phyloP scores from a whole-genome alignment of 2,329 filamentous ascomycete species.

The Claviceps quebecensis region DNA sequence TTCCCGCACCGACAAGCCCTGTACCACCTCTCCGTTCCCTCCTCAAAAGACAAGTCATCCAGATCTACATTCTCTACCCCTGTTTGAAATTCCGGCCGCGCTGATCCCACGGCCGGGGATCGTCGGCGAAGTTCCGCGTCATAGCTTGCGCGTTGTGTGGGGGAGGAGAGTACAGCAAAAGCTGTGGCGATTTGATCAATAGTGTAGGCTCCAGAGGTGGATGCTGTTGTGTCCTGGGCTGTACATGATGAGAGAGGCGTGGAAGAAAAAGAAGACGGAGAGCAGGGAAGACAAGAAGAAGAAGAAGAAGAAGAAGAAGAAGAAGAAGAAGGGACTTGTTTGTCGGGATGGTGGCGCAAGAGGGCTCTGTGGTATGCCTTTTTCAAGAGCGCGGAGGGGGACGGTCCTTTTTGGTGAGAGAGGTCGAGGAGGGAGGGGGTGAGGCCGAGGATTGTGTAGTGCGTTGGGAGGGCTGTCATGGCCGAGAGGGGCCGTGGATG shows the following conservation, averaged over 20 bases:
- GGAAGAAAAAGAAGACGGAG: not conserved
- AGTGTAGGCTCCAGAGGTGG: slow-evolving; percentile 24
- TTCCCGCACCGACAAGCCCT: slow-evolving; percentile 51
- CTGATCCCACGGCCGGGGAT: slow-evolving; percentile 7
- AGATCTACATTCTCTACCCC: slow-evolving; percentile 51
- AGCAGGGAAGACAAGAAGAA: slow-evolving; percentile 1
- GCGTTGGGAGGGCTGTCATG: slow-evolving; percentile 21
- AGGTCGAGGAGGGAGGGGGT: slow-evolving; percentile 32
- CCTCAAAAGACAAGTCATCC: slow-evolving; percentile 46
- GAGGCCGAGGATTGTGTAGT: slow-evolving; percentile 48
- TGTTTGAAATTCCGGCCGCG: slow-evolving; percentile 29
- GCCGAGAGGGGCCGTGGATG: not conserved
- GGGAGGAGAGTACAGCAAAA: slow-evolving; percentile 40
- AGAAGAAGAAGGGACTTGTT: slow-evolving; percentile 16
- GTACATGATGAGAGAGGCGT: not conserved
- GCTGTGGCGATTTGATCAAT: slow-evolving; percentile 52
- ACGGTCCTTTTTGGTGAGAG: slow-evolving; percentile 12
- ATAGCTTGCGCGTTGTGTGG: slow-evolving; percentile 36
- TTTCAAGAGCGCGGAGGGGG: slow-evolving; percentile 37
- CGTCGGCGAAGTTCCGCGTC: slow-evolving; percentile 31
- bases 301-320: not conserved
- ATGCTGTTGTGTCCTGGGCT: not conserved
- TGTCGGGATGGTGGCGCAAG: slow-evolving; percentile 53
- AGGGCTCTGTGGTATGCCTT: slow-evolving; percentile 51
- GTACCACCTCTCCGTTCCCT: slow-evolving; percentile 35